Conservation (phyloP, 208 protist genomes). For the Leishmania aethiopica region DNA sequence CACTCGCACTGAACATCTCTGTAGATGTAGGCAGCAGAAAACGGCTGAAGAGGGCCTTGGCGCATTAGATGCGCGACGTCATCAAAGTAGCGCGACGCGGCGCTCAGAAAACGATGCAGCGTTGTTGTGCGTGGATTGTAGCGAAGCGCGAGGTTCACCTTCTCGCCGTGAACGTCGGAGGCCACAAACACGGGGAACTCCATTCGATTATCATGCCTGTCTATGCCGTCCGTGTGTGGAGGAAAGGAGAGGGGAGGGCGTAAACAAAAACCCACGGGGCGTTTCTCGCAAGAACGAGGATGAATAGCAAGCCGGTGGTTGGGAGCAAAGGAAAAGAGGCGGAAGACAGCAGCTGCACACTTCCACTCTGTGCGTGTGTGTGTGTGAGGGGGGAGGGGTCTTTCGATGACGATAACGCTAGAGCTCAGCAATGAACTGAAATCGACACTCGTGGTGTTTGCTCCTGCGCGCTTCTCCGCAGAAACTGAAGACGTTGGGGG, state of each 20-base stretch:
- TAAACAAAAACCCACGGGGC: neutral
- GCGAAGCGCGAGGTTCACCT: constrained; percentile 60
- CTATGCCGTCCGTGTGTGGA: neutral
- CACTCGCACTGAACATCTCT: constrained; percentile 51
- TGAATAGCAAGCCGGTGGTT: neutral
- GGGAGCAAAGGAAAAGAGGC: neutral
- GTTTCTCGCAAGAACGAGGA: neutral
- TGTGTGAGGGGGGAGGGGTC: neutral
- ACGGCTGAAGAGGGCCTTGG: constrained; percentile 6
- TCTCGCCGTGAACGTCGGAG: constrained; percentile 61
- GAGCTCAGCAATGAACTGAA: neutral
- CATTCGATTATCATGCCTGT: constrained; percentile 32
- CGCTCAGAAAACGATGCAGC: constrained; percentile 31
- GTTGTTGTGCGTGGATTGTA: constrained; percentile 19
- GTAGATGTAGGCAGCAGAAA: constrained; percentile 53
- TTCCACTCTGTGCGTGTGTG: neutral
- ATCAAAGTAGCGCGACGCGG: constrained; percentile 40
- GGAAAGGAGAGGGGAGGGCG: neutral
- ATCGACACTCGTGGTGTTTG: neutral
- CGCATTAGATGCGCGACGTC: constrained; percentile 17
- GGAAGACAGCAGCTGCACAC: neutral
- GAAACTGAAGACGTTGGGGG: neutral
- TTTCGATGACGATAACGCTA: neutral
- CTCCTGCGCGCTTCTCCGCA: neutral
- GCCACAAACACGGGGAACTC: constrained; percentile 66